Evolutionary conservation across 768 basidiomycete genomes (phyloP).

Genomic region (Boletellus sp.): DNA sequence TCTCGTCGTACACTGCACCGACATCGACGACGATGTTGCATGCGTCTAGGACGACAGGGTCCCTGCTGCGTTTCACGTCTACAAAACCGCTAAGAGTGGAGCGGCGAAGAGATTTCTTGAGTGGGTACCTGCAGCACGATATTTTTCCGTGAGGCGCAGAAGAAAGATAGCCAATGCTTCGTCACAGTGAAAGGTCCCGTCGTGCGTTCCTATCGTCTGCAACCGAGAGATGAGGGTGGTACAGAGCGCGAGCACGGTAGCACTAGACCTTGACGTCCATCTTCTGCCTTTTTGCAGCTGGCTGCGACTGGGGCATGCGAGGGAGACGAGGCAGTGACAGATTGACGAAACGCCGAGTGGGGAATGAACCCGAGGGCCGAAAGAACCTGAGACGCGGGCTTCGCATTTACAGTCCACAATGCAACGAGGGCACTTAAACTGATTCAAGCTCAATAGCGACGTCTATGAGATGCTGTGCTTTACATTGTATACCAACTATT

Average conservation of each 20-base stretch:
- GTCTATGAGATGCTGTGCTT: slow-evolving; percentile 21
- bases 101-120: not conserved
- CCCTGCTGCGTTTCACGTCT: slow-evolving; percentile 72
- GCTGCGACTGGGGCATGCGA: slow-evolving; percentile 24
- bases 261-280: slow-evolving; percentile 39
- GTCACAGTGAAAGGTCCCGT: slow-evolving; percentile 95
- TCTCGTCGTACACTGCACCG: slow-evolving; percentile 85
- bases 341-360: not conserved
- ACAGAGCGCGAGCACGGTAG: not conserved
- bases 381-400: not conserved
- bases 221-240: not conserved
- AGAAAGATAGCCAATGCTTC: slow-evolving; percentile 94
- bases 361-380: not conserved
- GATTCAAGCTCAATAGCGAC: not conserved
- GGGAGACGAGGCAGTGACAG: not conserved
- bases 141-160: slow-evolving; percentile 71
- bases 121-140: slow-evolving; percentile 65
- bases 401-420: not conserved
- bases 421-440: not conserved
- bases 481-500: slow-evolving; percentile 24
- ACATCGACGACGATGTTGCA: slow-evolving; percentile 98
- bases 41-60: slow-evolving; percentile 63
- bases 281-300: slow-evolving; percentile 40
- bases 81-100: slow-evolving; percentile 5
- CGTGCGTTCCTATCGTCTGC: slow-evolving; percentile 89